Percentiles rank a stretch among this genome's conserved stretches.
Conservation (phyloP, 441 rosid genomes). For the Brassica balearica region DNA sequence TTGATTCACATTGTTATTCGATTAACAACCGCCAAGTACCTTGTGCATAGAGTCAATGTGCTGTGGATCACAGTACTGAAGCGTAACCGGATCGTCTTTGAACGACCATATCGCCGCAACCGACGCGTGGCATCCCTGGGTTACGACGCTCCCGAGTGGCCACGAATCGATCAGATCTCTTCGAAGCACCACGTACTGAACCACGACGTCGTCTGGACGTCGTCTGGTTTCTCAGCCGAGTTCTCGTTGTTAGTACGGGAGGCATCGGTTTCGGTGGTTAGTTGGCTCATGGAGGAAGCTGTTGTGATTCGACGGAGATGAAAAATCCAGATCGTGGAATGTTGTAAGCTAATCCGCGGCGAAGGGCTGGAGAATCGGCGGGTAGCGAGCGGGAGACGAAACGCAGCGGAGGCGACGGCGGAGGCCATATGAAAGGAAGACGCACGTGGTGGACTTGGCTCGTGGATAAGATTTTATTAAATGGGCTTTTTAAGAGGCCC, state of each 20-base stretch:
- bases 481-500: conserved; percentile 37
- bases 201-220: conserved; percentile 62
- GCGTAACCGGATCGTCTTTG: conserved; percentile 71
- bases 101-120: conserved; percentile 79
- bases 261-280: conserved; percentile 31
- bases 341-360: not conserved
- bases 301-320: conserved; percentile 23
- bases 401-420: conserved; percentile 29
- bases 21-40: conserved; percentile 42
- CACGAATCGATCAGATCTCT: conserved; percentile 85
- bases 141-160: conserved; percentile 92
- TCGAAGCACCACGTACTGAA: conserved; percentile 91
- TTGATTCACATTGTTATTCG: not conserved
- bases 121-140: conserved; percentile 95
- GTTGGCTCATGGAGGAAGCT: conserved; percentile 52
- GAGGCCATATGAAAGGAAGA: conserved; percentile 39
- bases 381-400: conserved; percentile 28
- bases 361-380: conserved; percentile 25
- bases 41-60: conserved; percentile 82
- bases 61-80: conserved; percentile 69
- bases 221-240: conserved; percentile 46
- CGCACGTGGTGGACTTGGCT: conserved; percentile 15
- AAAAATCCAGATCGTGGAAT: not conserved
- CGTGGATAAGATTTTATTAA: conserved; percentile 36
- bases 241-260: conserved; percentile 35